Conservation (phyloP, 768 basidiomycete genomes). For the Leccinum aurantiacum region DNA sequence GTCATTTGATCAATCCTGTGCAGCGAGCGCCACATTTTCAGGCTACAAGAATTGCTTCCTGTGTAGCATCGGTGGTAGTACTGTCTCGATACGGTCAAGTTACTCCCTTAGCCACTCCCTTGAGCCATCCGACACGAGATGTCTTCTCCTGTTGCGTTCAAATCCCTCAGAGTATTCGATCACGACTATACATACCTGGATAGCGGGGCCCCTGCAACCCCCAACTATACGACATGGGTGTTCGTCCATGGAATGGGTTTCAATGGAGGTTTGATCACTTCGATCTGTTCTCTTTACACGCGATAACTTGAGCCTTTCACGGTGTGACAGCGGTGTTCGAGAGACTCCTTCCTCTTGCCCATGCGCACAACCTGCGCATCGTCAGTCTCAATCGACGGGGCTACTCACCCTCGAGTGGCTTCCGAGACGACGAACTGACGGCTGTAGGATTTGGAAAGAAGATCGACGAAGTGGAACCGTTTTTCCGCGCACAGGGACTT, state of each 20-base stretch:
- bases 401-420: constrained; percentile 27
- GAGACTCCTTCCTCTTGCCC: constrained; percentile 26
- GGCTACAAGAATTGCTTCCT: background rate
- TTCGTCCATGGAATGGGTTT: constrained; percentile 23
- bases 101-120: background rate
- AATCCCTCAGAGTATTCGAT: constrained; percentile 15
- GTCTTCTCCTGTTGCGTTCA: constrained; percentile 2
- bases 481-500: constrained; percentile 16
- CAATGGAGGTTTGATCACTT: constrained; percentile 17
- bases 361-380: constrained; percentile 21
- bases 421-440: constrained; percentile 12
- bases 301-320: background rate
- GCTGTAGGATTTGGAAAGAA: constrained; percentile 18
- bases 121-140: background rate
- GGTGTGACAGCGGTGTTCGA: constrained; percentile 8
- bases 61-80: background rate
- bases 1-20: background rate
- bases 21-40: background rate
- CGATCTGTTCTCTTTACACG: background rate
- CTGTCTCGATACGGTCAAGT: background rate
- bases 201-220: constrained; percentile 19
- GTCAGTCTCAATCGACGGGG: constrained; percentile 29
- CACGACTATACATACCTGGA: constrained; percentile 24
- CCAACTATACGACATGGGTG: constrained; percentile 24
- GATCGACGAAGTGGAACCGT: constrained; percentile 15